Base-by-base conservation (phyloP, 495 filamentous ascomycete genomes). In the Emericellopsis terricola region DNA sequence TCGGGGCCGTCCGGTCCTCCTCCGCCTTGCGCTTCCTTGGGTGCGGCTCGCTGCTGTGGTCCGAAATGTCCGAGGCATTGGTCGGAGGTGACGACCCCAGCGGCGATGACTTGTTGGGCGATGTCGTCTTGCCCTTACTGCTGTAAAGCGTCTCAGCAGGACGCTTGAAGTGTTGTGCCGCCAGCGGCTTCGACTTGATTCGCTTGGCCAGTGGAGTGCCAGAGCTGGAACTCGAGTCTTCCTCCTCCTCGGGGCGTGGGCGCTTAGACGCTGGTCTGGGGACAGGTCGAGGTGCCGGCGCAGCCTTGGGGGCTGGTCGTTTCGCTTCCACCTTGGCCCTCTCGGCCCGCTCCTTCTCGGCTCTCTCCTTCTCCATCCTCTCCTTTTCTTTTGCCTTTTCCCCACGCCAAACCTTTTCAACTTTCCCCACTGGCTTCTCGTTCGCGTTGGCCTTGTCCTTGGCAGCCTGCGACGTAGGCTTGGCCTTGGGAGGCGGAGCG, bases 41-140 rank as follows among this genome's bases (percentile, higher is more conserved):
- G 37, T 28, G 44, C 38, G 36, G 44, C 41, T 43, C 48, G 5
- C 48, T 44, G 15, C 21, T 39, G 29, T 35, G 44, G 21, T 42
- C 54, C 40, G 58, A 50, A 15, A 76, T 43, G 35, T 81, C 75
- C 3, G 77, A 81, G 4, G 73, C 73, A 50, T 81, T 83, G 11
- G 76, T 71, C 2, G 77, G 78, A 15, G 78, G 78, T n/a, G 78
- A 82, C 3, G 74, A 72, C 16, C 71, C 76, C 24, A 82, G 63
- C 3, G 77, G 76, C 4, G 79, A 82, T 0, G 78, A 79, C 41
- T 84, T 86, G 37, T 66, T 61, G 1, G 75, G 73, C 3, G 75
- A 78, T 6, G 50, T 61, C 38, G 55, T 60, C 56, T 64, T 66
- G 39, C 44, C 50, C 42, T 56, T 60, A 58, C 34, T 54, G 51